A percentile compares a stretch with the other conserved stretches of the same genome.
Conservation (phyloP, 495 filamentous ascomycete genomes). For the Hyphodiscus hymeniophilus region DNA sequence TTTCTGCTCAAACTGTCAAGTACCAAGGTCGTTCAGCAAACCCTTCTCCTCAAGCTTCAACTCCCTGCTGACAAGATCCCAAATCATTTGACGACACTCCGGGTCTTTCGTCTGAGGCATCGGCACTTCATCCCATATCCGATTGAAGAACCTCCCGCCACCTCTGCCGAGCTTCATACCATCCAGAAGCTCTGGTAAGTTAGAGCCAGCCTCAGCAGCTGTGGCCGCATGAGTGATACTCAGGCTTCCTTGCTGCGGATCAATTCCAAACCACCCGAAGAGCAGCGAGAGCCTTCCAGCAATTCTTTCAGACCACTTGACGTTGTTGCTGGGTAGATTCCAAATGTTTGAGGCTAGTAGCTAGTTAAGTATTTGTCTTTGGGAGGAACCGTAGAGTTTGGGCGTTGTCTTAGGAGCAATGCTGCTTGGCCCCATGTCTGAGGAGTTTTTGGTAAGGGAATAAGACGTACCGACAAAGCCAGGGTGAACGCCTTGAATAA, state of each 20-base stretch:
- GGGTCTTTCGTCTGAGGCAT: conserved; percentile 7
- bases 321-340: not conserved
- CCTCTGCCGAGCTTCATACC: not conserved
- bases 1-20: too few relatives aligned
- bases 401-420: too few relatives aligned
- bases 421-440: too few relatives aligned
- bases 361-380: too few relatives aligned
- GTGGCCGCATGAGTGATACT: conserved; percentile 6
- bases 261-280: not conserved
- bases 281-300: not conserved
- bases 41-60: conserved; percentile 6
- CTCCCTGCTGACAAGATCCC: conserved; percentile 7
- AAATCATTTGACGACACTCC: conserved; percentile 1
- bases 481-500: conserved; percentile 9
- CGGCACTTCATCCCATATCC: conserved; percentile 8
- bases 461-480: too few relatives aligned
- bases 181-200: not conserved
- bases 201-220: not conserved
- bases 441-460: too few relatives aligned
- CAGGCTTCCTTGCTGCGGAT: conserved; percentile 8
- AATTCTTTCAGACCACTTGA: not conserved
- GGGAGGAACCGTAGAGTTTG: too few relatives aligned
- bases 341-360: conserved; percentile 12
- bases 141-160: conserved; percentile 5
- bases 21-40: conserved; percentile 1